Percentiles rank a stretch among this genome's conserved stretches.
phyloP scores from a whole-genome alignment of 2,329 filamentous ascomycete genomes.

The Mollisia scopiformis region DNA sequence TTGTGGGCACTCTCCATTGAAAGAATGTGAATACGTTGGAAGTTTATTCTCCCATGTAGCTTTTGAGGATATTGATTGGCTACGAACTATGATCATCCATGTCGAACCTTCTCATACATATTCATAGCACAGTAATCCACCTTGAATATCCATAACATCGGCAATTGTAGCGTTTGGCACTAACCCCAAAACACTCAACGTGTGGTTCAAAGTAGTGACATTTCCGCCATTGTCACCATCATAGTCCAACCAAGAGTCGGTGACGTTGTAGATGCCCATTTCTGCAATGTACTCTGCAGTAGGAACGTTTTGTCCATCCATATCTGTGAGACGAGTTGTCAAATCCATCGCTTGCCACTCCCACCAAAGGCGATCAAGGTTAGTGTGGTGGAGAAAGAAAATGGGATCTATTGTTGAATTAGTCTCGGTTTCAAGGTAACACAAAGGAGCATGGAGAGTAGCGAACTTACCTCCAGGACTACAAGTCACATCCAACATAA shows the following conservation, averaged over 20 bases:
- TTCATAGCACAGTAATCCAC: slow-evolving; percentile 22
- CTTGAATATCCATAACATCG: slow-evolving; percentile 20
- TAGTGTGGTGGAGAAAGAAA: slow-evolving; percentile 37
- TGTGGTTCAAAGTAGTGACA: slow-evolving; percentile 11
- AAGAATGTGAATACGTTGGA: too few species aligned
- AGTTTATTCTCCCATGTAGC: too few species aligned
- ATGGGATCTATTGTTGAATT: slow-evolving; percentile 35
- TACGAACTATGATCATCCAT: too few species aligned
- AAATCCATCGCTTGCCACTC: slow-evolving; percentile 36
- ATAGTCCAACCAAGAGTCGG: neutral
- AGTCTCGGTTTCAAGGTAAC: neutral
- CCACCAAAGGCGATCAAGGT: slow-evolving; percentile 33
- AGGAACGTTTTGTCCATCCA: neutral
- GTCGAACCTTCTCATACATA: too few species aligned
- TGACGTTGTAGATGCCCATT: neutral
- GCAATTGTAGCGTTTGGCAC: slow-evolving; percentile 10
- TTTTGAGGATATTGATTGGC: too few species aligned
- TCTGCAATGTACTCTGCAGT: neutral
- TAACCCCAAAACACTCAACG: slow-evolving; percentile 11
- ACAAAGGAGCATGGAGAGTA: neutral
- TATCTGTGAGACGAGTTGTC: slow-evolving; percentile 3
- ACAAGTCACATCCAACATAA: slow-evolving; percentile 11
- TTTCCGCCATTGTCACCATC: slow-evolving; percentile 1
- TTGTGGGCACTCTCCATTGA: too few species aligned
- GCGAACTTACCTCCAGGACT: slow-evolving; percentile 28